A percentile compares a stretch with the other conserved stretches of the same genome.
Conservation (phyloP, 495 filamentous ascomycete species). For the Penicillium odoratum region DNA sequence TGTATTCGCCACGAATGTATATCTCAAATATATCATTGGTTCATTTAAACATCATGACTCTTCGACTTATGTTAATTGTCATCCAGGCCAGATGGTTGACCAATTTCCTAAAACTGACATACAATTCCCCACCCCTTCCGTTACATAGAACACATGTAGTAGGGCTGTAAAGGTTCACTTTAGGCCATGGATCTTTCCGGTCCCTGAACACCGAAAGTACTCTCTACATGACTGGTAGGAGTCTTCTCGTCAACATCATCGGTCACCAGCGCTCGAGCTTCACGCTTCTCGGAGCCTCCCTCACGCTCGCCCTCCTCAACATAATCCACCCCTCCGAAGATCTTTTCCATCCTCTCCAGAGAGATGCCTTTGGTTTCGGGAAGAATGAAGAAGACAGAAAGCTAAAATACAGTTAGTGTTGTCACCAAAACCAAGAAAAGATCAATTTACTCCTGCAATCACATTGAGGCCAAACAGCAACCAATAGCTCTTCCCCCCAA, state of each 20-base stretch:
- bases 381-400: slow-evolving; percentile 37
- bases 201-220: neutral
- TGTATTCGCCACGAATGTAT: too few species aligned
- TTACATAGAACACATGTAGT: too few species aligned
- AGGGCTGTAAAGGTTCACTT: neutral
- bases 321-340: slow-evolving; percentile 38
- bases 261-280: slow-evolving; percentile 20
- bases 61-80: too few species aligned
- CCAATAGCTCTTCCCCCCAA: slow-evolving; percentile 37
- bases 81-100: too few species aligned
- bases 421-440: neutral
- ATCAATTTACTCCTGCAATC: slow-evolving; percentile 29
- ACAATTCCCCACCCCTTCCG: too few species aligned
- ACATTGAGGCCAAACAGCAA: slow-evolving; percentile 36
- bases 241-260: slow-evolving; percentile 9
- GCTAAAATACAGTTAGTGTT: slow-evolving; percentile 13
- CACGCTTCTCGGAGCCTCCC: slow-evolving; percentile 16
- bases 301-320: slow-evolving; percentile 33
- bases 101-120: too few species aligned
- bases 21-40: too few species aligned
- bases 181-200: neutral
- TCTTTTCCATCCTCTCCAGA: slow-evolving; percentile 39
- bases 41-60: too few species aligned
- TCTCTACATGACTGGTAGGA: neutral
- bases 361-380: slow-evolving; percentile 27